These are phyloP conservation scores for Xylariomycetidae sp. DNA, from an alignment of 2,329 filamentous ascomycete genomes.

Conservation along the genomic window DNA sequence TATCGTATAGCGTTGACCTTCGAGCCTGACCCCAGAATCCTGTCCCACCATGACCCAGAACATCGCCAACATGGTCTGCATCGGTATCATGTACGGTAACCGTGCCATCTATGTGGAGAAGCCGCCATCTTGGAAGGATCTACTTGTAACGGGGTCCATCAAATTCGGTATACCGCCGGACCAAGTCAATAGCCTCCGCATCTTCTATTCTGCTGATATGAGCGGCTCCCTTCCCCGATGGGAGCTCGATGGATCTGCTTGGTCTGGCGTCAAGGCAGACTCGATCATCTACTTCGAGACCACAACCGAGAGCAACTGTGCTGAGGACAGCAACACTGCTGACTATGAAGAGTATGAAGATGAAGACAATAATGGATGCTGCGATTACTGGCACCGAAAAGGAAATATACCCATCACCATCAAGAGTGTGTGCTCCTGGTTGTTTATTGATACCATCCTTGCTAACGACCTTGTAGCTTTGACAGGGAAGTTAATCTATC, in stretches of 20 bases:
- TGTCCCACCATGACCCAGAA: too few species aligned
- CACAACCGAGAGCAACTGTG: neutral
- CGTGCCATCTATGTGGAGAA: neutral
- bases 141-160: neutral
- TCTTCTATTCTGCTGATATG: neutral
- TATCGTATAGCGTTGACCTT: too few species aligned
- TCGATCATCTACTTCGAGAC: constrained; percentile 1
- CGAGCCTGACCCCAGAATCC: too few species aligned
- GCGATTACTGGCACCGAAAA: too few species aligned
- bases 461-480: too few species aligned
- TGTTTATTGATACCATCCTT: too few species aligned
- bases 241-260: constrained; percentile 1
- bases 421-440: too few species aligned
- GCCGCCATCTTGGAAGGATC: neutral
- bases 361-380: neutral
- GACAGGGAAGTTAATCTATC: too few species aligned
- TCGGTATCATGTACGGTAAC: neutral
- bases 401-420: too few species aligned
- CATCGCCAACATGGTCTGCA: too few species aligned
- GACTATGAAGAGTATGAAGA: neutral
- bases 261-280: neutral
- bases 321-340: neutral
- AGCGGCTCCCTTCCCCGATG: constrained; percentile 1
- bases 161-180: neutral
- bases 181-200: neutral